Evolutionary conservation across 768 basidiomycete species (phyloP).

Genomic region (Collybiopsis confluens): DNA sequence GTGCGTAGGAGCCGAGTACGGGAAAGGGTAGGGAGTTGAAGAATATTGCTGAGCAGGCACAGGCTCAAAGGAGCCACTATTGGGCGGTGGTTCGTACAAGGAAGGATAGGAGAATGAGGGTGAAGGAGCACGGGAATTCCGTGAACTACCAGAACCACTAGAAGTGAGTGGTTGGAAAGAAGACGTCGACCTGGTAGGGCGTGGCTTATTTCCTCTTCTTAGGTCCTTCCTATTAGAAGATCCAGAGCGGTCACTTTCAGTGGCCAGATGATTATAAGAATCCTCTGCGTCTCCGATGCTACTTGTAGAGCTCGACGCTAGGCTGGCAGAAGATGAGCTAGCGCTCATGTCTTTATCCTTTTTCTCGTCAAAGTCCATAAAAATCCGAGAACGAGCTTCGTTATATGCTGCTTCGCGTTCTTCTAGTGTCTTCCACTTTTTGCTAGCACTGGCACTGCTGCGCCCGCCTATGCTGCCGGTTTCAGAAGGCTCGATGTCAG

Average conservation of each 20-base stretch:
- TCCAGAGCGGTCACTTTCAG: constrained; percentile 78
- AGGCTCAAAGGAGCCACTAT: constrained; percentile 40
- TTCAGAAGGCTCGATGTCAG: constrained; percentile 78
- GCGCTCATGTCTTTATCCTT: constrained; percentile 70
- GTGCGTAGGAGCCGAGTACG: constrained; percentile 41
- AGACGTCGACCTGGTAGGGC: constrained; percentile 58
- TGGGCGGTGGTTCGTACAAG: constrained; percentile 59
- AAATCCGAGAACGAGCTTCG: constrained; percentile 80
- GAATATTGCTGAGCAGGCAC: constrained; percentile 38
- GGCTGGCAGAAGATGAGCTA: constrained; percentile 71
- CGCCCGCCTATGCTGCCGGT: constrained; percentile 71
- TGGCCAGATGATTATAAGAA: constrained; percentile 63
- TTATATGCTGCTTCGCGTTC: constrained; percentile 89
- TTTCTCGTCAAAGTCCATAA: constrained; percentile 78
- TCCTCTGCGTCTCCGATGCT: constrained; percentile 67
- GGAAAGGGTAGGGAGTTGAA: constrained; percentile 47
- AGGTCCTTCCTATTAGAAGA: constrained; percentile 50
- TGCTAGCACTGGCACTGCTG: constrained; percentile 55
- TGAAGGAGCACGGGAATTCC: constrained; percentile 70
- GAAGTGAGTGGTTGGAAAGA: constrained; percentile 43
- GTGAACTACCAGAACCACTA: constrained; percentile 58
- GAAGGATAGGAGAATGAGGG: constrained; percentile 74
- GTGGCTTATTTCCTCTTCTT: constrained; percentile 46
- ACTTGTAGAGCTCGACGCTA: constrained; percentile 67
- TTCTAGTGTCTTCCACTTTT: constrained; percentile 75